Evolutionary conservation across 495 filamentous ascomycete genomes (phyloP).

Genomic region (Bombardia bombarda): DNA sequence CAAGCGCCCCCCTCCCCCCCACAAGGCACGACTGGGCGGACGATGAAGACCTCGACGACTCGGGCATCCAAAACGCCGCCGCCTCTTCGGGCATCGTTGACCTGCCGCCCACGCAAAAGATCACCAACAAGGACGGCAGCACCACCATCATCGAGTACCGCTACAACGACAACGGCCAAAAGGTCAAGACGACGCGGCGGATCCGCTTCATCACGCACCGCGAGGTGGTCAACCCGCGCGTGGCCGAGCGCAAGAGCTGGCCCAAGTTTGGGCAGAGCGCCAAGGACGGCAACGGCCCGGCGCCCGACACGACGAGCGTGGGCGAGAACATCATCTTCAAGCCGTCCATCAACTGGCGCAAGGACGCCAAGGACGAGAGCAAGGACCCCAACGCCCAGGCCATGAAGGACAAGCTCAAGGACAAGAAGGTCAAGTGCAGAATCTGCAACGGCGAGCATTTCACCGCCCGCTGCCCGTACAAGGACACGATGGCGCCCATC

Average conservation of each 20-base stretch:
- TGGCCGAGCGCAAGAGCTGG: constrained; percentile 89
- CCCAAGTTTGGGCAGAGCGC: constrained; percentile 71
- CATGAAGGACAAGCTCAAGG: constrained; percentile 88
- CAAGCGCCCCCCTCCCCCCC: too few species aligned
- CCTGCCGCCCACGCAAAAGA: constrained; percentile 78
- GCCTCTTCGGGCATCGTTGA: constrained; percentile 59
- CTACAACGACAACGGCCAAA: constrained; percentile 87
- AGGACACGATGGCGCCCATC: constrained; percentile 57
- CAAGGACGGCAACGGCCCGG: constrained; percentile 59
- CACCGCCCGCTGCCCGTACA: constrained; percentile 76
- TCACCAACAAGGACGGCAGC: constrained; percentile 93
- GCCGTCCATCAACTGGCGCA: constrained; percentile 83
- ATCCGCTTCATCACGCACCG: constrained; percentile 83
- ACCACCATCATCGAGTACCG: constrained; percentile 89
- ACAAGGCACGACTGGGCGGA: constrained; percentile 87
- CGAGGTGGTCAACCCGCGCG: constrained; percentile 91
- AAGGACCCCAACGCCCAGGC: constrained; percentile 65
- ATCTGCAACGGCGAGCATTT: constrained; percentile 99
- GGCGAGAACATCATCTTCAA: constrained; percentile 97
- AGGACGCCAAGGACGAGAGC: constrained; percentile 72
- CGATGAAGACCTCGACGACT: constrained; percentile 85
- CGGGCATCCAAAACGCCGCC: too few species aligned
- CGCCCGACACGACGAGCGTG: constrained; percentile 82
- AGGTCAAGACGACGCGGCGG: constrained; percentile 90
- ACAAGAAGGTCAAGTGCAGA: constrained; percentile 99